Percentiles rank a stretch among this genome's conserved stretches.
Conservation (phyloP, 805 yeast genomes). For the Spathaspora girioi region DNA sequence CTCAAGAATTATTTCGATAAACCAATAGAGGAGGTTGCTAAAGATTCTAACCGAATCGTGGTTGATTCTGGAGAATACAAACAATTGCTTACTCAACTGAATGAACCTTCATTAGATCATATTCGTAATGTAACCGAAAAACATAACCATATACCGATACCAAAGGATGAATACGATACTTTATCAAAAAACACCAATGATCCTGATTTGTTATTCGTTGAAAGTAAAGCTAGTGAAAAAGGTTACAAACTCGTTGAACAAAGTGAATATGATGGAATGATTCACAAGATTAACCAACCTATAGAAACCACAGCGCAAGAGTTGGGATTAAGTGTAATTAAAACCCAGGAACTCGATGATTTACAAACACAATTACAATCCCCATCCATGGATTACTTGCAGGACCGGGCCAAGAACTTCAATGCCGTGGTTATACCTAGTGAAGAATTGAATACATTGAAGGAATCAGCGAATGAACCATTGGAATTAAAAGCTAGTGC, state of each 20-base stretch:
- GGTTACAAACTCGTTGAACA: constrained; percentile 37
- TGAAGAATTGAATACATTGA: constrained; percentile 11
- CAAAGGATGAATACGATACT: constrained; percentile 16
- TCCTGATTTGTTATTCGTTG: constrained; percentile 9
- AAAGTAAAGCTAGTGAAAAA: constrained; percentile 9
- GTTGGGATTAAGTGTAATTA: constrained; percentile 5
- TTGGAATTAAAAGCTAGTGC: constrained; percentile 14
- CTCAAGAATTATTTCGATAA: constrained; percentile 15
- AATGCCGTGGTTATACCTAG: constrained; percentile 12
- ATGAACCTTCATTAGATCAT: constrained; percentile 26
- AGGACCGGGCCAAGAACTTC: constrained; percentile 13
- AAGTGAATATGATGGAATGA: constrained; percentile 9
- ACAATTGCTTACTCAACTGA: constrained; percentile 4
- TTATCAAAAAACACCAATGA: not conserved
- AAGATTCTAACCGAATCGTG: constrained; percentile 8
- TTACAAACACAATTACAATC: constrained; percentile 8
- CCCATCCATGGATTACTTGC: constrained; percentile 30
- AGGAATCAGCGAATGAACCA: constrained; percentile 10
- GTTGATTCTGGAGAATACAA: constrained; percentile 6
- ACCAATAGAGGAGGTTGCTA: constrained; percentile 12
- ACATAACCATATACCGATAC: constrained; percentile 13
- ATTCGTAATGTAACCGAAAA: constrained; percentile 21
- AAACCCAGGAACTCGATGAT: constrained; percentile 3
- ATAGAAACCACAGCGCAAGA: constrained; percentile 8
- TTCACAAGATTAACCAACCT: constrained; percentile 2